phyloP scores from a whole-genome alignment of 331 rosid genomes.

The Stylosanthes scabra region DNA sequence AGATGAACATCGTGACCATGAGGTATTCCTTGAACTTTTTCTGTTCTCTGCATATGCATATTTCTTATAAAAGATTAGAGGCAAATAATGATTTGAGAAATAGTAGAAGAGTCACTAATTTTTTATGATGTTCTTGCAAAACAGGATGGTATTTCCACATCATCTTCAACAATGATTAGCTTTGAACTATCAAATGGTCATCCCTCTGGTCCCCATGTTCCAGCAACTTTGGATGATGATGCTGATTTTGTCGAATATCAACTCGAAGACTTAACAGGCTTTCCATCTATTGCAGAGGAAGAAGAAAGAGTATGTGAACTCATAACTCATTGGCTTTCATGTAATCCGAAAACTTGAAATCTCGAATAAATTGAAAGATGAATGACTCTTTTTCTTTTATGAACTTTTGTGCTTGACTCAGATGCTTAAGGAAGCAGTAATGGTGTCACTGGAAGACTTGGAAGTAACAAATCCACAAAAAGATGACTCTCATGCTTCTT shows the following conservation, averaged over 20 bases:
- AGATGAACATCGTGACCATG: conserved; percentile 44
- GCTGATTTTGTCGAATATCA: conserved; percentile 75
- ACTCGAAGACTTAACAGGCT: conserved; percentile 78
- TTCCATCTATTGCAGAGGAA: conserved; percentile 70
- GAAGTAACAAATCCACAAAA: conserved; percentile 52
- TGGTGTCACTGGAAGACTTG: conserved; percentile 64
- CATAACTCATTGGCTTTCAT: conserved; percentile 26
- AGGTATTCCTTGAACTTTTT: conserved; percentile 47
- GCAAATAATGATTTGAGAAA: not conserved
- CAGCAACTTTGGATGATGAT: conserved; percentile 69
- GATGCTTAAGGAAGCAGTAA: conserved; percentile 89
- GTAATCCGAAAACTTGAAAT: conserved; percentile 12
- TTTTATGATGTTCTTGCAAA: conserved; percentile 31
- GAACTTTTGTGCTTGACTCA: conserved; percentile 44
- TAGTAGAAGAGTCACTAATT: conserved; percentile 9
- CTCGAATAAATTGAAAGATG: conserved; percentile 7
- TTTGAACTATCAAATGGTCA: conserved; percentile 79
- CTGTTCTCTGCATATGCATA: not conserved
- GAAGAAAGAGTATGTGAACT: conserved; percentile 79
- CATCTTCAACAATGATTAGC: conserved; percentile 94
- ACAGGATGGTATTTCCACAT: conserved; percentile 68
- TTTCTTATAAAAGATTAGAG: not conserved
- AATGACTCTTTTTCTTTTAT: not conserved
- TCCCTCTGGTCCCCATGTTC: conserved; percentile 70
- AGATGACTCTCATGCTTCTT: conserved; percentile 45